Base-by-base conservation (phyloP, 129 eudicot genomes). In the Erigeron canadensis region DNA sequence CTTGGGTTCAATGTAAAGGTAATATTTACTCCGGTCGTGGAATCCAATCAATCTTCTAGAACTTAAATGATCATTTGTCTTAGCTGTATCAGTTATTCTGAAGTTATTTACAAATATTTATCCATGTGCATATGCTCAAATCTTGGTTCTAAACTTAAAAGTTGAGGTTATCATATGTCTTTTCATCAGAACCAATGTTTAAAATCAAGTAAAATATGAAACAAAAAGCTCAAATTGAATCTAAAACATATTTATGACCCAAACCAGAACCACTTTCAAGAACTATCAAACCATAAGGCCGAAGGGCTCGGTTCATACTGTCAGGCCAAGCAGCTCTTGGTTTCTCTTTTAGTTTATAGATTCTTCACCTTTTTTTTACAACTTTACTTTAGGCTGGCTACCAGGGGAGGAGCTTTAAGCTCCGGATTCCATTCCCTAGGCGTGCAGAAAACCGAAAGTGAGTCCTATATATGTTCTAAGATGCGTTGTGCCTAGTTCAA, bases 1-100 rank as follows among this genome's bases (percentile, higher is more conserved):
- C 86, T 94, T 71, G 99, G 99, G 60, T 88, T 94, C 75, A 87
- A 90, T 79, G 97, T 90, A 56, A 90, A 94, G 97, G 99, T 94
- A 54, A 8, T 19, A 67, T 45, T 46, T 16, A 59, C 23, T 44
- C 37, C 8, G 5, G 56, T 40, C 7, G 2, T 62, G 51, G 51
- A 34, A 46, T 73, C 15, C 10, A 22, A 64, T 38, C 55, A 40
- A 15, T 17, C 6, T 45, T 46, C 51, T n/a, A n/a, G 3, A 28
- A 28, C 23, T 16, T 50, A 72, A 72, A 44, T 15, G 6, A 44
- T 28, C 68, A 72, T 70, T 18, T 70, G 40, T 70, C 18, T 17
- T 53, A 16, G 41, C 17, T 6, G 13, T 41, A 19, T 40, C 38
- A 5, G 10, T 38, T 21, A 39, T 18, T 70, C 6, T 23, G 8